These are phyloP conservation scores for Backusella psychrophila DNA, from an alignment of 192 early-diverging fungal species.

Conservation along the genomic window DNA sequence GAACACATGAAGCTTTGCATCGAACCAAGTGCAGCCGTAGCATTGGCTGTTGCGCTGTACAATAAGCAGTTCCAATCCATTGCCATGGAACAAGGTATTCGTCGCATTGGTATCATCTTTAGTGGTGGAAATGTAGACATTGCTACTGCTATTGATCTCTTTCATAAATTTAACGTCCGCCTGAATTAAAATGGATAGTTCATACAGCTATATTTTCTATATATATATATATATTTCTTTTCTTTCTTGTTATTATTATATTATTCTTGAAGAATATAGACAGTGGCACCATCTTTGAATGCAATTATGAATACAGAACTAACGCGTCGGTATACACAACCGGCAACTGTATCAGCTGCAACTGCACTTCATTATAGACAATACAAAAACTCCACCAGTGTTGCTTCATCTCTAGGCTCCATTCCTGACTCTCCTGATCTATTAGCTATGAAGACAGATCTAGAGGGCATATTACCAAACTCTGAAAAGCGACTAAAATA, in stretches of 20 bases:
- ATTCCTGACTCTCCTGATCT: slow-evolving; percentile 24
- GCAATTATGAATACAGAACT: slow-evolving; percentile 12
- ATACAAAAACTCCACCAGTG: slow-evolving; percentile 8
- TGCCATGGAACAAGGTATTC: slow-evolving; percentile 18
- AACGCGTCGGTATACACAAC: slow-evolving; percentile 18
- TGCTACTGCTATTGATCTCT: slow-evolving; percentile 9
- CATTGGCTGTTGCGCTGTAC: slow-evolving; percentile 45
- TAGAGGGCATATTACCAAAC: slow-evolving; percentile 20
- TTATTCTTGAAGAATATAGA: background rate
- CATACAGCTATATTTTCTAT: no score
- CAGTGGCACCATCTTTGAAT: background rate
- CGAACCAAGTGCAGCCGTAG: slow-evolving; percentile 52
- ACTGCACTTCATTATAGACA: slow-evolving; percentile 15
- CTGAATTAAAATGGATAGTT: no score
- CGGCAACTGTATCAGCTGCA: slow-evolving; percentile 11
- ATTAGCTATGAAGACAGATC: slow-evolving; percentile 21
- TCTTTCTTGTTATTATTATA: background rate
- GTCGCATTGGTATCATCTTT: slow-evolving; percentile 49
- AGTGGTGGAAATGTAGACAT: slow-evolving; percentile 55
- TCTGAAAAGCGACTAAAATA: slow-evolving; percentile 15
- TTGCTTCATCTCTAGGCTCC: slow-evolving; percentile 13
- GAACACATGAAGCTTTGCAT: slow-evolving; percentile 50
- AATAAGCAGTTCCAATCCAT: slow-evolving; percentile 36
- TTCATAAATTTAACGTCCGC: slow-evolving; percentile 10
- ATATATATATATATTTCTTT: background rate